Evolutionary conservation across 306 rosid species (phyloP).

Genomic region (Rosa chinensis): DNA sequence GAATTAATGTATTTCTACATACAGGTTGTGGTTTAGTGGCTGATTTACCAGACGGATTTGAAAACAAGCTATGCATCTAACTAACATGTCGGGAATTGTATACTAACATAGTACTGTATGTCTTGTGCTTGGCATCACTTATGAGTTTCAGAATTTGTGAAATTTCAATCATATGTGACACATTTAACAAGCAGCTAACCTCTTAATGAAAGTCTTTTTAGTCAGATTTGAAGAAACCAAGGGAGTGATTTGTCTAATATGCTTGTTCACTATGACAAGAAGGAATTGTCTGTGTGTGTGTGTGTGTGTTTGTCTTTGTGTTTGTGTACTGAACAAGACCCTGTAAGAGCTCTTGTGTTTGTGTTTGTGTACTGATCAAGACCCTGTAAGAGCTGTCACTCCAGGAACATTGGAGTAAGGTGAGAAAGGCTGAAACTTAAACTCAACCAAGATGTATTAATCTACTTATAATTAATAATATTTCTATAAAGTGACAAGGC

Average conservation of each 20-base stretch:
- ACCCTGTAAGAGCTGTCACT: not conserved
- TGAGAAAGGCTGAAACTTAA: not conserved
- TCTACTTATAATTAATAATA: not conserved
- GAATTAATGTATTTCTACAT: conserved; percentile 11
- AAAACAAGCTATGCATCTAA: conserved; percentile 11
- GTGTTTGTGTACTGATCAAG: not conserved
- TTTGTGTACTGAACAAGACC: not conserved
- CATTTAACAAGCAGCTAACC: not conserved
- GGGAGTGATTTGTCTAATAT: not conserved
- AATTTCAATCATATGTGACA: not conserved
- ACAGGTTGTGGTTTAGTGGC: not conserved
- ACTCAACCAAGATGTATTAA: not conserved
- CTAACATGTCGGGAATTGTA: not conserved
- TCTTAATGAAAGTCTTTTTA: not conserved
- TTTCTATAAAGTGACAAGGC: not conserved
- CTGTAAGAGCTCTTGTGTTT: not conserved
- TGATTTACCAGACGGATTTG: conserved; percentile 9
- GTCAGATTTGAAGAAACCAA: not conserved
- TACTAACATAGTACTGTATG: not conserved
- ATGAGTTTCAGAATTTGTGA: not conserved
- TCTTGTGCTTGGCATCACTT: not conserved
- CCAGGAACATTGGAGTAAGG: not conserved
- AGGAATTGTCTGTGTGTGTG: not conserved
- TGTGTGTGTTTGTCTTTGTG: too few species aligned
- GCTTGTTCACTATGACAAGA: not conserved